A percentile compares a stretch with the other conserved stretches of the same genome.
phyloP scores from a whole-genome alignment of 2,329 filamentous ascomycete genomes.

The Aaosphaeria pasadenensis region DNA sequence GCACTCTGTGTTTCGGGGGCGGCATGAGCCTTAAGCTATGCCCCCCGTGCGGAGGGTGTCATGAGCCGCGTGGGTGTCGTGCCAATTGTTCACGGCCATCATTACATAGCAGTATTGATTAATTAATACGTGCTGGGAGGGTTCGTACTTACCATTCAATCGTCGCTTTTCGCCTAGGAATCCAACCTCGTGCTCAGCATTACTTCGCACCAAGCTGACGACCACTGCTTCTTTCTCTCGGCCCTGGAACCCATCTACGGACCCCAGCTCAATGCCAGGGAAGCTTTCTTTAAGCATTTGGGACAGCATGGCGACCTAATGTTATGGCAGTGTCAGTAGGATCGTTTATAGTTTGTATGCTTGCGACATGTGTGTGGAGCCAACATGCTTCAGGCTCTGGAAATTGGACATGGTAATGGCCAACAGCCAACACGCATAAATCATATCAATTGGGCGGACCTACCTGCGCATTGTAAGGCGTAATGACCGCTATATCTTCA shows the following conservation, averaged over 20 bases:
- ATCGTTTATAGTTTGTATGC: conserved; percentile 3
- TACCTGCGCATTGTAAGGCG: conserved; percentile 93
- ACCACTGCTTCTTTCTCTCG: conserved; percentile 95
- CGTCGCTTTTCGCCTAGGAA: conserved; percentile 90
- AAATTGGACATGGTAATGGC: too few species aligned
- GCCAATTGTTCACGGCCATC: neutral
- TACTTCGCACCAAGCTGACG: conserved; percentile 91
- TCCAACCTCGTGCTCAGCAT: conserved; percentile 80
- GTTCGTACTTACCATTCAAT: conserved; percentile 71
- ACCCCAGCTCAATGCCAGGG: conserved; percentile 87
- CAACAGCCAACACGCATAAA: too few species aligned
- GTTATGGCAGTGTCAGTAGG: conserved; percentile 3
- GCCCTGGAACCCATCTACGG: conserved; percentile 95
- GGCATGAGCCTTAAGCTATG: neutral
- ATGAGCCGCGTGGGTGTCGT: neutral
- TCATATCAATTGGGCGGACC: conserved; percentile 10
- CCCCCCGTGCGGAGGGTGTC: conserved; percentile 4
- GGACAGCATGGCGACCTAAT: conserved; percentile 71
- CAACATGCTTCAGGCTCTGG: neutral
- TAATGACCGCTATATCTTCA: conserved; percentile 88
- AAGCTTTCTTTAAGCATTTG: conserved; percentile 74
- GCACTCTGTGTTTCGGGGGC: neutral
- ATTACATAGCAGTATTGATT: too few species aligned
- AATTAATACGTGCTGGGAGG: neutral
- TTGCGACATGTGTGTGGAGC: neutral